Base-by-base conservation (phyloP, 1,139 yeast species). In the Kodamaea derodonti region DNA sequence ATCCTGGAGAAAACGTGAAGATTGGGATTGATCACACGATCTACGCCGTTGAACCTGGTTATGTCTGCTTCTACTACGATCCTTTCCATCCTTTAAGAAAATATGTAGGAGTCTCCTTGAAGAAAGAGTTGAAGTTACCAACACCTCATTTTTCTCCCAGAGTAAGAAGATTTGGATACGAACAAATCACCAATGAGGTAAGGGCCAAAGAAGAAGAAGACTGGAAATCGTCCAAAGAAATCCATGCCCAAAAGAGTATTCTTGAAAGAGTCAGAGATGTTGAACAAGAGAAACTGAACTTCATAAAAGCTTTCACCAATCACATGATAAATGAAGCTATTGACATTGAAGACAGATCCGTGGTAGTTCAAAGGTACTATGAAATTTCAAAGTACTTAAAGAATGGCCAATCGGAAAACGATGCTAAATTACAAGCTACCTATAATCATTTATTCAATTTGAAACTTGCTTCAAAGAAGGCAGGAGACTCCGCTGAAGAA, bases 11-110 rank as follows among this genome's bases (percentile, higher is more conserved):
- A 47, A 90, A 92, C 49, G 82, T 79, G 22, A 86, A 84, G 14
- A 84, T 92, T 44, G 98, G 99, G 45, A 81, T 78, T 48, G 98
- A 92, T 58, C 97, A 90, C 57, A 92, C 98, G 3, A 76, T 92
- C 25, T 88, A 72, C 62, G 97, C 98, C 2, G 56, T 72, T 30
- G 97, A 92, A 54, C 96, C 97, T 2, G 98, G 98, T 16, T 88
- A 69, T 57, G 97, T 92, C 32, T 76, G 95, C 46, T 92, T 78
- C 62, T 92, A 92, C 59, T 68, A 80, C 45, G 97, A 92, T 64
- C 98, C 98, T n/a, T 90, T 90, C 71, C 98, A 92, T 54, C 97
- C 97, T 29, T 77, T 80, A 54, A 78, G 97, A 58, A 84, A 83
- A 56, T 85, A 85, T 53, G 87, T 88, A 38, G 98, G 98, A 27